Conservation (phyloP, 352 stramenopile genomes). For the Globisporangium acanthophoron region DNA sequence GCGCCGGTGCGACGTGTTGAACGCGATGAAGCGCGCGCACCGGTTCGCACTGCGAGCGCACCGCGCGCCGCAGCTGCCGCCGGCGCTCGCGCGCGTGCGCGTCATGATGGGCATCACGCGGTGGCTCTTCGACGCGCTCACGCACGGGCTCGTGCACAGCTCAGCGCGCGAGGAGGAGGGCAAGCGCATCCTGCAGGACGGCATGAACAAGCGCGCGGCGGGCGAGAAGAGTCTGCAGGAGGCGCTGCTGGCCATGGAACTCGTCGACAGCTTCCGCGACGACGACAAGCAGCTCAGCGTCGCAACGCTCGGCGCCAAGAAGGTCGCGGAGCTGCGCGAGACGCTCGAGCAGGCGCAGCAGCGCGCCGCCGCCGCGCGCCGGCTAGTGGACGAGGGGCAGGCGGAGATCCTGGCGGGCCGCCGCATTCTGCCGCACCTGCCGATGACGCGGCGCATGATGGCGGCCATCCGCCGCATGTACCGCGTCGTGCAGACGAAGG, state of each 20-base stretch:
- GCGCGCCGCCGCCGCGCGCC: conserved; percentile 26
- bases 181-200: conserved; percentile 49
- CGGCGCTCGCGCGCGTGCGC: conserved; percentile 31
- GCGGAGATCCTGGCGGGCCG: conserved; percentile 32
- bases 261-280: conserved; percentile 44
- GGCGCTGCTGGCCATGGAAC: conserved; percentile 25
- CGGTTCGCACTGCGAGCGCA: conserved; percentile 44
- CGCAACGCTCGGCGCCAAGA: conserved; percentile 47
- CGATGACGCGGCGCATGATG: conserved; percentile 54
- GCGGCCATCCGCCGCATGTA: conserved; percentile 45
- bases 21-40: conserved; percentile 56
- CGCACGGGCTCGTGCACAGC: conserved; percentile 59
- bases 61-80: conserved; percentile 23
- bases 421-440: conserved; percentile 46
- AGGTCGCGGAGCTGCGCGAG: conserved; percentile 44
- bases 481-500: conserved; percentile 60
- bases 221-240: conserved; percentile 50
- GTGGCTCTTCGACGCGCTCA: conserved; percentile 64
- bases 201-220: conserved; percentile 42
- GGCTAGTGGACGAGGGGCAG: conserved; percentile 35
- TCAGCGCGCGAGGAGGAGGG: conserved; percentile 63
- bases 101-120: conserved; percentile 56
- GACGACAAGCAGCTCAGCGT: conserved; percentile 44
- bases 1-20: conserved; percentile 59
- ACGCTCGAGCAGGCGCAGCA: conserved; percentile 42